A percentile compares a stretch with the other conserved stretches of the same genome.
These are phyloP conservation scores for Dendrobium huoshanense DNA, from an alignment of 106 monocot genomes.

Conservation along the genomic window DNA sequence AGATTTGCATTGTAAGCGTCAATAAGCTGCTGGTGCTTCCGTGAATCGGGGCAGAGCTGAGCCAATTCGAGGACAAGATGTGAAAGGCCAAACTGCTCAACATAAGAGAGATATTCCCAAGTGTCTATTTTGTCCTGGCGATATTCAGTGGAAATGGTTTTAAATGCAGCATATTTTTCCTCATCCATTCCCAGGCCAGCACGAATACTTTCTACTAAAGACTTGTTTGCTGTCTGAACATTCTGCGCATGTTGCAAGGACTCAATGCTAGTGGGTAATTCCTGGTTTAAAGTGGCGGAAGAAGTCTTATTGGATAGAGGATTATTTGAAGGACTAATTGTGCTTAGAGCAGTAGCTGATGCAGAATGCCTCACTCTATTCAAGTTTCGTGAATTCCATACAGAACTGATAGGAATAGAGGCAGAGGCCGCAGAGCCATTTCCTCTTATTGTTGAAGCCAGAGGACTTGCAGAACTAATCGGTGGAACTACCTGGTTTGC, in stretches of 20 bases:
- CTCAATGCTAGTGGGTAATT: conserved; percentile 1
- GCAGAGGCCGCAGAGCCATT: conserved; percentile 31
- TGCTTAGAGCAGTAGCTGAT: conserved; percentile 43
- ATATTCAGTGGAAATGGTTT: conserved; percentile 67
- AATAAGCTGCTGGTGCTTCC: conserved; percentile 65
- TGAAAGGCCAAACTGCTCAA: conserved; percentile 82
- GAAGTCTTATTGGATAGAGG: not conserved
- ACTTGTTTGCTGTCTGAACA: conserved; percentile 64
- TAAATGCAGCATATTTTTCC: conserved; percentile 70
- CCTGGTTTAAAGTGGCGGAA: not conserved
- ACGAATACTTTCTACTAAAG: conserved; percentile 66
- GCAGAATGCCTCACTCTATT: conserved; percentile 45
- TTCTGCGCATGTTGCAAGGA: conserved; percentile 17
- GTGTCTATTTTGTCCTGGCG: conserved; percentile 54
- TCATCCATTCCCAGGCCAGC: conserved; percentile 52
- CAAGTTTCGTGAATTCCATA: conserved; percentile 22
- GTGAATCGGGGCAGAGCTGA: conserved; percentile 68
- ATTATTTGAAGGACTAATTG: not conserved
- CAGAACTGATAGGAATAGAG: conserved; percentile 17
- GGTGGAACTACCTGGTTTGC: not conserved
- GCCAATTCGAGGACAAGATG: conserved; percentile 84
- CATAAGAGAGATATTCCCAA: conserved; percentile 77
- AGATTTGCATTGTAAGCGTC: conserved; percentile 60
- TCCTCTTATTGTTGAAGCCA: conserved; percentile 1
- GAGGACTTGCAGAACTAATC: not conserved